Evolutionary conservation across 2,329 filamentous ascomycete species (phyloP).

Genomic region (Xylariaceae sp.): DNA sequence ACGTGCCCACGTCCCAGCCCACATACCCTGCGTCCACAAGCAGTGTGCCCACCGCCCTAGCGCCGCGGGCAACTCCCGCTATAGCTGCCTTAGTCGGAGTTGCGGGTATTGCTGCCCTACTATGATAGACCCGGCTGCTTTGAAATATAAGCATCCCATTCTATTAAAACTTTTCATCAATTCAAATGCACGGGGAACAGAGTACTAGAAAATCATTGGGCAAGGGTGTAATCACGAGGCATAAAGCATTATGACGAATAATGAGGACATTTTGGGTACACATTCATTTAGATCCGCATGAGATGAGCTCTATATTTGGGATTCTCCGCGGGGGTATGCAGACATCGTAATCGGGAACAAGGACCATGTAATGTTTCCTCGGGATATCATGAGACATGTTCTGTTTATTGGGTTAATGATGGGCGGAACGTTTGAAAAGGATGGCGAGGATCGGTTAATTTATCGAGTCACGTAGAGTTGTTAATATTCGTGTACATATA

Average conservation of each 20-base stretch:
- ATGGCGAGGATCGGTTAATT: conserved; percentile 11
- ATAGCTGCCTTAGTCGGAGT: conserved; percentile 32
- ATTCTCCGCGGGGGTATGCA: too few relatives aligned
- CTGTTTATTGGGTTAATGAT: conserved; percentile 6
- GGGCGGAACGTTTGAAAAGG: not conserved
- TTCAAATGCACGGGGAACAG: not conserved
- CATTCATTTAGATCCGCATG: too few relatives aligned
- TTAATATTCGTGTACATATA: conserved; percentile 24
- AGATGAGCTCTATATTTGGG: too few relatives aligned
- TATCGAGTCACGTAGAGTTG: conserved; percentile 6
- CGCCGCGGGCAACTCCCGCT: conserved; percentile 27
- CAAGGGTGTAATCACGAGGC: too few relatives aligned
- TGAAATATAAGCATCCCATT: conserved; percentile 5
- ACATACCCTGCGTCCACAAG: conserved; percentile 2
- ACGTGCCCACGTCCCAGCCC: conserved; percentile 4
- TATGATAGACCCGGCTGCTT: conserved; percentile 21
- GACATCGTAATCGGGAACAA: too few relatives aligned
- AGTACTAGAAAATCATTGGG: not conserved
- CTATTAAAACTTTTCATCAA: not conserved
- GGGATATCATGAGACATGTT: too few relatives aligned
- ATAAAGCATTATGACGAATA: too few relatives aligned
- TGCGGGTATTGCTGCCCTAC: conserved; percentile 32
- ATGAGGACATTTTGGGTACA: too few relatives aligned
- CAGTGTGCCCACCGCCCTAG: conserved; percentile 18
- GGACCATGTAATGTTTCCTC: too few relatives aligned